phyloP scores from a whole-genome alignment of 2,329 filamentous ascomycete genomes.

The Zasmidium cellare region DNA sequence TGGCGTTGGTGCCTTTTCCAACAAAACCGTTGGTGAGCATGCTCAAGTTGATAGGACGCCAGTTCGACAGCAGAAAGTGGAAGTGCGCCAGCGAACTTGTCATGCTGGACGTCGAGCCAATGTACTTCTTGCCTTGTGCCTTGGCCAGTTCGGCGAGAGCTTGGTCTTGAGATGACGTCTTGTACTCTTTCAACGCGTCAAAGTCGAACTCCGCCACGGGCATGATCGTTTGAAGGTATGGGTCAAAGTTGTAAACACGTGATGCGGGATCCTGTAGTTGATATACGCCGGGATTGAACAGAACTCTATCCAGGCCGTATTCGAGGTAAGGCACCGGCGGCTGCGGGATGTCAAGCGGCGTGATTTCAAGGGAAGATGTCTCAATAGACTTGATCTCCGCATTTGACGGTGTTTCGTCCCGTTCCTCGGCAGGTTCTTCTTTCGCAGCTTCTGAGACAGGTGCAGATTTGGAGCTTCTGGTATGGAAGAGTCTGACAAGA shows the following conservation, averaged over 20 bases:
- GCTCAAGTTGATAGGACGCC: constrained; percentile 68
- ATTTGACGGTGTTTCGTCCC: not conserved
- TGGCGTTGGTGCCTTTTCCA: constrained; percentile 52
- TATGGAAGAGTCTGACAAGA: too few relatives aligned
- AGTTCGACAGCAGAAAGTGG: constrained; percentile 84
- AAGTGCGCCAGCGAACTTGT: constrained; percentile 84
- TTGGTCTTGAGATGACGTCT: constrained; percentile 85
- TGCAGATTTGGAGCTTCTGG: too few relatives aligned
- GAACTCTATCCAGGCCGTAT: constrained; percentile 80
- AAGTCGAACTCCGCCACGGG: constrained; percentile 92
- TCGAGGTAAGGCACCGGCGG: constrained; percentile 63
- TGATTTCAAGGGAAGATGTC: constrained; percentile 34
- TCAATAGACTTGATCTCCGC: constrained; percentile 13
- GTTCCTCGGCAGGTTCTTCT: not conserved
- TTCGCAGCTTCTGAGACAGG: not conserved
- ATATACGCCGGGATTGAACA: constrained; percentile 95
- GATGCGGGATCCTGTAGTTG: constrained; percentile 85
- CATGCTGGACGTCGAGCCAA: constrained; percentile 97
- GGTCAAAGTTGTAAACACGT: constrained; percentile 93
- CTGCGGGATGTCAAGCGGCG: constrained; percentile 45
- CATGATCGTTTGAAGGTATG: constrained; percentile 91
- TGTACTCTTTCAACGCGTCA: constrained; percentile 77
- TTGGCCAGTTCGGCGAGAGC: constrained; percentile 69
- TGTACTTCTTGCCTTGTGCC: constrained; percentile 72
- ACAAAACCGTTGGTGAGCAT: constrained; percentile 69